Evolutionary conservation across 2,329 filamentous ascomycete genomes (phyloP).

Genomic region (Penicillium sp.): DNA sequence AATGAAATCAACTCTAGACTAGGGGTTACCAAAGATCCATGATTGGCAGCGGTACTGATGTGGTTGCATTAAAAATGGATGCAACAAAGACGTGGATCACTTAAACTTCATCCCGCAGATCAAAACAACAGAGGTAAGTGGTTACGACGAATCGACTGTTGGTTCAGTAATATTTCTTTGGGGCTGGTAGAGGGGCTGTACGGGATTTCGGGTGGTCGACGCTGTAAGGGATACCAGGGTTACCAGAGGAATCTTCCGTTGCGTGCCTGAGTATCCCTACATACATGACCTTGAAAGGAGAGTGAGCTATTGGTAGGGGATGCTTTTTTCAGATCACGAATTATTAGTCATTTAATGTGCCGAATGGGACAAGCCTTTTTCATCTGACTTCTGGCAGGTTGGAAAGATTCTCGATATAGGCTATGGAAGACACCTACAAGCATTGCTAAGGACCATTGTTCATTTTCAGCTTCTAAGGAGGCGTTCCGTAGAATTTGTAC

Average conservation of each 20-base stretch:
- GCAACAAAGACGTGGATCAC: neutral
- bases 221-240: slow-evolving; percentile 2
- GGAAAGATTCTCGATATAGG: too few species aligned
- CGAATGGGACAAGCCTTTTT: neutral
- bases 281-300: neutral
- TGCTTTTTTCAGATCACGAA: neutral
- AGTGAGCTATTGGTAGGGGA: neutral
- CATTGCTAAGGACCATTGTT: too few species aligned
- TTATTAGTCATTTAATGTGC: neutral
- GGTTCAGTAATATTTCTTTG: neutral
- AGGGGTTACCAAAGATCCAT: neutral
- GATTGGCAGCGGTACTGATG: neutral
- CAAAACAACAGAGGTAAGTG: neutral
- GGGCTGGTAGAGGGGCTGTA: neutral
- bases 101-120: neutral
- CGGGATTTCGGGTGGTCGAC: neutral
- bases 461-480: too few species aligned
- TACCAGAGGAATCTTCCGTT: slow-evolving; percentile 5
- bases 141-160: neutral
- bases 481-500: too few species aligned
- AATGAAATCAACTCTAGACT: neutral
- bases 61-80: neutral
- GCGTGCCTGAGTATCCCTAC: slow-evolving; percentile 11
- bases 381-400: too few species aligned
- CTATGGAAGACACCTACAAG: too few species aligned